Conservation (phyloP, 2,329 filamentous ascomycete species). For the Ophiostoma fasciatum region DNA sequence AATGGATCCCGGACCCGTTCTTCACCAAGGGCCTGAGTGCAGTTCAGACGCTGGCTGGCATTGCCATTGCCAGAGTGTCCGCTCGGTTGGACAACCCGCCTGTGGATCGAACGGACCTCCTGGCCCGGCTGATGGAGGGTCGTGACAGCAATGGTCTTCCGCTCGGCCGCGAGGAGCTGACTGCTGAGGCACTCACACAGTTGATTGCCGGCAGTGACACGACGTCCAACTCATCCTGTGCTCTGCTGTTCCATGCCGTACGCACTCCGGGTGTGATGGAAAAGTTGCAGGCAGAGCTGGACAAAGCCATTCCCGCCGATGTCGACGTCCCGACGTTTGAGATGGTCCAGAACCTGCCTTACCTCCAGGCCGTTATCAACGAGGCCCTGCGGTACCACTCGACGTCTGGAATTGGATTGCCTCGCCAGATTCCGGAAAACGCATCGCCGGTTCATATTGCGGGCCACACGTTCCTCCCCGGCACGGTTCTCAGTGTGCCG, state of each 20-base stretch:
- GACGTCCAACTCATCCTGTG: slow-evolving; percentile 63
- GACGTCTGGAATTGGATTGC: slow-evolving; percentile 74
- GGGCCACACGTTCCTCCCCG: slow-evolving; percentile 55
- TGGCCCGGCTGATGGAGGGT: slow-evolving; percentile 73
- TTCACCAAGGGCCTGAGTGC: slow-evolving; percentile 61
- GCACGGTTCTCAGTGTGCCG: slow-evolving; percentile 65
- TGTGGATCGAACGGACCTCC: slow-evolving; percentile 59
- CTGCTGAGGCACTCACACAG: slow-evolving; percentile 78
- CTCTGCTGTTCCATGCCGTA: slow-evolving; percentile 63
- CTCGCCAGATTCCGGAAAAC: slow-evolving; percentile 52
- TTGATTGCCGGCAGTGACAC: slow-evolving; percentile 70
- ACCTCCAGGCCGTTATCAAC: slow-evolving; percentile 61
- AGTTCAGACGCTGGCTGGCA: slow-evolving; percentile 70
- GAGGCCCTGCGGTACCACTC: slow-evolving; percentile 79
- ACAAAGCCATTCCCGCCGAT: slow-evolving; percentile 47
- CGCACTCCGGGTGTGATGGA: slow-evolving; percentile 50
- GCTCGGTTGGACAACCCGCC: slow-evolving; percentile 56
- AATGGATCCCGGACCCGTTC: slow-evolving; percentile 69
- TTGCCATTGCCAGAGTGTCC: slow-evolving; percentile 71
- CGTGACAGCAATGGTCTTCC: slow-evolving; percentile 65
- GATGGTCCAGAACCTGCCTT: slow-evolving; percentile 59
- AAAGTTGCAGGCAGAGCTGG: slow-evolving; percentile 64
- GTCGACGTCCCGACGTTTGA: slow-evolving; percentile 55
- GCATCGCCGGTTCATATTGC: slow-evolving; percentile 48
- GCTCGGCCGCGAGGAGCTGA: slow-evolving; percentile 60